These are phyloP conservation scores for Claviceps digitariae DNA, from an alignment of 2,329 filamentous ascomycete genomes.

Conservation along the genomic window DNA sequence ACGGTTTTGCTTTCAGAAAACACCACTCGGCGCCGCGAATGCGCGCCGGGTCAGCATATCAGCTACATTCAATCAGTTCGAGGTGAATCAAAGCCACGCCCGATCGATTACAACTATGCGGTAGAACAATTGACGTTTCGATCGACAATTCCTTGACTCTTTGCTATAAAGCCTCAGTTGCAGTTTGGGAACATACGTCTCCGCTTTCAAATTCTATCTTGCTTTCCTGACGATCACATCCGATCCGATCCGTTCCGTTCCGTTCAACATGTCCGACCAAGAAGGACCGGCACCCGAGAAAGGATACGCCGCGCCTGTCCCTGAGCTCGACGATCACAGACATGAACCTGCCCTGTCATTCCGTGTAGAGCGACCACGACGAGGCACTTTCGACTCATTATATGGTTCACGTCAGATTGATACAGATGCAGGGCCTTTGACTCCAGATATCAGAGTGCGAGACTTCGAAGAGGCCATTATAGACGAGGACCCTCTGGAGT, in stretches of 20 bases:
- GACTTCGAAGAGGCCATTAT: conserved; percentile 80
- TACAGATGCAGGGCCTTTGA: conserved; percentile 17
- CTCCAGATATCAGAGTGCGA: conserved; percentile 38
- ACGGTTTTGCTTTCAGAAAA: conserved; percentile 17
- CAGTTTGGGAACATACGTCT: background rate
- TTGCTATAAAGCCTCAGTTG: background rate
- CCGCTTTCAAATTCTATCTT: no score
- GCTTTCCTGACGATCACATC: background rate
- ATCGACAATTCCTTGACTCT: conserved; percentile 12
- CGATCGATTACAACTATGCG: background rate
- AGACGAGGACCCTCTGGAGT: conserved; percentile 53
- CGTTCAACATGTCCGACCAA: conserved; percentile 48
- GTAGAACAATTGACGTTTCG: conserved; percentile 15
- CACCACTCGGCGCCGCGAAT: conserved; percentile 22
- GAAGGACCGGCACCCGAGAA: conserved; percentile 46
- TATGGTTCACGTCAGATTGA: conserved; percentile 38
- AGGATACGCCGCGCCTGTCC: conserved; percentile 60
- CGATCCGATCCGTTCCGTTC: background rate
- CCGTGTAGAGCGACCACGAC: conserved; percentile 45
- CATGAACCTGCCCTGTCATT: conserved; percentile 49
- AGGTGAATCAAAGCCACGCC: background rate
- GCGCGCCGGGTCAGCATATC: conserved; percentile 19
- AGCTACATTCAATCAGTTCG: background rate
- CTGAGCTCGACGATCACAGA: conserved; percentile 80
- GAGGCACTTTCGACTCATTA: conserved; percentile 63